A percentile compares a stretch with the other conserved stretches of the same genome.
These are phyloP conservation scores for Trichosporon inkin DNA, from an alignment of 1,284 basidiomycete genomes.

Conservation along the genomic window DNA sequence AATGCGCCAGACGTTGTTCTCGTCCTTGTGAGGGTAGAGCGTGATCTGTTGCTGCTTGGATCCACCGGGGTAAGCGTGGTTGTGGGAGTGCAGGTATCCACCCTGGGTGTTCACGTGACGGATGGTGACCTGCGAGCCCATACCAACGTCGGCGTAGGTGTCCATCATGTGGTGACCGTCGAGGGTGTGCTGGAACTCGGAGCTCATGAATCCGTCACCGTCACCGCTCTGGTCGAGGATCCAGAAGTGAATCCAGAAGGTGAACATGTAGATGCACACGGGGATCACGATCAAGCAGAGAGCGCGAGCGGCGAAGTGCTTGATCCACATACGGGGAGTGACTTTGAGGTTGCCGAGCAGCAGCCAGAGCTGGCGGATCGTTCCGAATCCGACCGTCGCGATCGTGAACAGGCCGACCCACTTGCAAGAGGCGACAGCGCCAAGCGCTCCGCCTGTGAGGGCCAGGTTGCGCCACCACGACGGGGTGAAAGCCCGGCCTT, in stretches of 20 bases:
- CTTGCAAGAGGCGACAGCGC: constrained; percentile 89
- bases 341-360: constrained; percentile 83
- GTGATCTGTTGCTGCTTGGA: constrained; percentile 89
- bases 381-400: constrained; percentile 82
- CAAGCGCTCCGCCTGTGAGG: constrained; percentile 83
- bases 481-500: constrained; percentile 66
- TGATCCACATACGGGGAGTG: constrained; percentile 66
- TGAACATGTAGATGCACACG: constrained; percentile 82
- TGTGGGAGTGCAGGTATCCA: constrained; percentile 94
- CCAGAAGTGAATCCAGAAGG: constrained; percentile 92
- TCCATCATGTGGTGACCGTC: constrained; percentile 86
- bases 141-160: constrained; percentile 85
- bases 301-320: constrained; percentile 83
- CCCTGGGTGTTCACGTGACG: constrained; percentile 95
- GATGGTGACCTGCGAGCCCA: constrained; percentile 78
- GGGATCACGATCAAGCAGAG: constrained; percentile 84
- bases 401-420: constrained; percentile 99
- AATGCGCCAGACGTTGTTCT: constrained; percentile 86
- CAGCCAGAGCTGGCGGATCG: constrained; percentile 82
- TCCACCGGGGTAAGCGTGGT: constrained; percentile 79
- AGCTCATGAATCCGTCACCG: constrained; percentile 98
- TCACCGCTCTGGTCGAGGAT: constrained; percentile 86
- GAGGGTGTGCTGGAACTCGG: constrained; percentile 94
- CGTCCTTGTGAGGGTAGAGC: constrained; percentile 90
- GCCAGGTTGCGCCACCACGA: constrained; percentile 90